Percentiles rank a stretch among this genome's conserved stretches.
Evolutionary conservation across 495 filamentous ascomycete species (phyloP).

Genomic region (Immersiella caudata): DNA sequence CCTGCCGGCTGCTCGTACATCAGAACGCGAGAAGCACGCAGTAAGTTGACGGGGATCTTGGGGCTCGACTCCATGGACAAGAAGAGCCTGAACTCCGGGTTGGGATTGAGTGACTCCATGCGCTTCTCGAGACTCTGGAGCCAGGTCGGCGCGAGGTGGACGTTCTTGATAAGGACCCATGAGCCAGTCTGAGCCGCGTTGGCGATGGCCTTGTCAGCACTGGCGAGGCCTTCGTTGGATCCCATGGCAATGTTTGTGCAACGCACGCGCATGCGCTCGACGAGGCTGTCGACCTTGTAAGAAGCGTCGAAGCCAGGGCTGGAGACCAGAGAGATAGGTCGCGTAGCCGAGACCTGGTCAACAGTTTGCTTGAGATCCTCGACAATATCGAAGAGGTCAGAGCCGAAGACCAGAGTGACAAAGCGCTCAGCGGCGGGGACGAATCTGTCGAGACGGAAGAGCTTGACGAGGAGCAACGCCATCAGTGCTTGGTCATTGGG

Average conservation of each 20-base stretch:
- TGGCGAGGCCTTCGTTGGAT: conserved; percentile 88
- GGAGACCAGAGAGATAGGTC: conserved; percentile 88
- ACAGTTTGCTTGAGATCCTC: conserved; percentile 86
- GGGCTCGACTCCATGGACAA: conserved; percentile 96
- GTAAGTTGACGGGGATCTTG: conserved; percentile 95
- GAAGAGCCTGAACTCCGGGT: conserved; percentile 93
- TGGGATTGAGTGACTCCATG: conserved; percentile 91
- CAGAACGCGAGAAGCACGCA: conserved; percentile 88
- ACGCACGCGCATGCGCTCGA: conserved; percentile 74
- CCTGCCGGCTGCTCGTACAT: conserved; percentile 99
- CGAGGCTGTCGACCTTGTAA: conserved; percentile 96
- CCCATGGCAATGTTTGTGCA: conserved; percentile 99
- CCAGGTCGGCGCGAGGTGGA: conserved; percentile 94
- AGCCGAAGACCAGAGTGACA: conserved; percentile 86
- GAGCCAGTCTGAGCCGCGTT: conserved; percentile 89
- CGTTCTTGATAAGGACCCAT: conserved; percentile 99
- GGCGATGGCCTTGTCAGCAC: conserved; percentile 91
- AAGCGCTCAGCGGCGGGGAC: conserved; percentile 91
- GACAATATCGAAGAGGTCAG: conserved; percentile 74
- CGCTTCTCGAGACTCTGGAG: conserved; percentile 96
- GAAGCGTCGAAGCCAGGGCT: conserved; percentile 97
- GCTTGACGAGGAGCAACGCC: conserved; percentile 84
- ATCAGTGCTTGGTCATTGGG: conserved; percentile 76
- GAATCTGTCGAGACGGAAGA: conserved; percentile 93
- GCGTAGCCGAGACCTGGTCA: conserved; percentile 77